Evolutionary conservation across 1,284 basidiomycete genomes (phyloP).

Genomic region (Malassezia slooffiae): DNA sequence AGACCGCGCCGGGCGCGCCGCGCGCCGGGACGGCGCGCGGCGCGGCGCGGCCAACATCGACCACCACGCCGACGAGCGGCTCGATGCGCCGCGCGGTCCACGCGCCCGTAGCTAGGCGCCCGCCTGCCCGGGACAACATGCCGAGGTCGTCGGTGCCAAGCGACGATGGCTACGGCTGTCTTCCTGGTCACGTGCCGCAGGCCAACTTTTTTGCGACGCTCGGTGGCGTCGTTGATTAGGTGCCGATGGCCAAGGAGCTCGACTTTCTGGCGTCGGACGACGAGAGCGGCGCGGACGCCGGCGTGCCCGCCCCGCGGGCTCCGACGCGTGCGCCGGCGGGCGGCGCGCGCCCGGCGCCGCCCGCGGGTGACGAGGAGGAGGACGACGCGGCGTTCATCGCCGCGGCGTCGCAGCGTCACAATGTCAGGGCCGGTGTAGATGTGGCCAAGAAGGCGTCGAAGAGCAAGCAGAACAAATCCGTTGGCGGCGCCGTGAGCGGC

Average conservation of each 20-base stretch:
- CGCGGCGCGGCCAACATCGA: too few species aligned
- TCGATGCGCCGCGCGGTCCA: too few species aligned
- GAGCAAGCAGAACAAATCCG: constrained; percentile 30
- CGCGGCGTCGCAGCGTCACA: constrained; percentile 36
- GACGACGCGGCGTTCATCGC: constrained; percentile 42
- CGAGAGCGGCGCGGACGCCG: constrained; percentile 12
- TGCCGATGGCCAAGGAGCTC: constrained; percentile 29
- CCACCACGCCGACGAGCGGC: too few species aligned
- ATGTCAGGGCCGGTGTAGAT: constrained; percentile 37
- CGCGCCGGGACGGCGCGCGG: too few species aligned
- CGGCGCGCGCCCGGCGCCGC: neutral
- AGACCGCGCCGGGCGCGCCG: too few species aligned
- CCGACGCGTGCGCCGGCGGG: neutral
- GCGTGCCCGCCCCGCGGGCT: neutral
- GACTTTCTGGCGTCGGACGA: constrained; percentile 36
- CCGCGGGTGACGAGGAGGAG: constrained; percentile 21
- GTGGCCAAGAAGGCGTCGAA: constrained; percentile 31
- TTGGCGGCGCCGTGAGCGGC: constrained; percentile 30
- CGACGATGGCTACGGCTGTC: too few species aligned
- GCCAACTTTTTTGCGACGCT: too few species aligned
- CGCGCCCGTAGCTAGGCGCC: too few species aligned
- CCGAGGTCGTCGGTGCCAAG: too few species aligned
- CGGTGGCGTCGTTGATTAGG: neutral
- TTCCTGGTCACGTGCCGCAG: constrained; percentile 3
- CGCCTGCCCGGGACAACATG: too few species aligned